Percentiles rank a stretch among this genome's conserved stretches.
Conservation (phyloP, 345 rosid species). For the Gossypioides kirkii region DNA sequence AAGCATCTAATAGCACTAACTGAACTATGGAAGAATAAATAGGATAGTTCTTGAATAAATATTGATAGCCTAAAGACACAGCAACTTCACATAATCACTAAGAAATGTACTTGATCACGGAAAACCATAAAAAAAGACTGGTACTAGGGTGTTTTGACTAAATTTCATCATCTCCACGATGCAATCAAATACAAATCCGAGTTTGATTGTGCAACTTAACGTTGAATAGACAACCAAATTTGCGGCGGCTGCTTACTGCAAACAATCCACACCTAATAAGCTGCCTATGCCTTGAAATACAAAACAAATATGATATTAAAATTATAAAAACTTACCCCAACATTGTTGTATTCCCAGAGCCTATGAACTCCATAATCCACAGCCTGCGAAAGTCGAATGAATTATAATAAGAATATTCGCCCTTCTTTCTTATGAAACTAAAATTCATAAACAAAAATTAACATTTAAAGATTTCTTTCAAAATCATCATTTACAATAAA, state of each 20-base stretch:
- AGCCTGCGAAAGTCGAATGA: conserved; percentile 49
- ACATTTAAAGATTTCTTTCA: neutral
- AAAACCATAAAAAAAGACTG: neutral
- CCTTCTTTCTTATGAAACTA: neutral
- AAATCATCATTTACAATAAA: neutral
- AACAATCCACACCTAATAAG: neutral
- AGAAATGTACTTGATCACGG: neutral
- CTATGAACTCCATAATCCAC: conserved; percentile 95
- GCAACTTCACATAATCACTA: neutral
- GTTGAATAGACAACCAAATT: neutral
- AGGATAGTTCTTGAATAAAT: neutral
- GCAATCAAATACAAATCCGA: neutral
- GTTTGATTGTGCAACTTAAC: neutral
- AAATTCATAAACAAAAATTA: neutral
- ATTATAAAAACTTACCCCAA: conserved; percentile 55
- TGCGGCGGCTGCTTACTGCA: conserved; percentile 1
- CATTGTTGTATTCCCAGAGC: conserved; percentile 85
- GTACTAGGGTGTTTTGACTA: neutral
- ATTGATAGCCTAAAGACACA: neutral
- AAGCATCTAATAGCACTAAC: neutral
- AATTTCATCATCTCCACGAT: neutral
- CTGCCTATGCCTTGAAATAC: neutral
- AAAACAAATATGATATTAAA: neutral
- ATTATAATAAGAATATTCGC: conserved; percentile 4
- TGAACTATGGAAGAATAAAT: neutral